A percentile compares a stretch with the other conserved stretches of the same genome.
Conservation (phyloP, 208 protist genomes). For the Borovskyia barvae region DNA sequence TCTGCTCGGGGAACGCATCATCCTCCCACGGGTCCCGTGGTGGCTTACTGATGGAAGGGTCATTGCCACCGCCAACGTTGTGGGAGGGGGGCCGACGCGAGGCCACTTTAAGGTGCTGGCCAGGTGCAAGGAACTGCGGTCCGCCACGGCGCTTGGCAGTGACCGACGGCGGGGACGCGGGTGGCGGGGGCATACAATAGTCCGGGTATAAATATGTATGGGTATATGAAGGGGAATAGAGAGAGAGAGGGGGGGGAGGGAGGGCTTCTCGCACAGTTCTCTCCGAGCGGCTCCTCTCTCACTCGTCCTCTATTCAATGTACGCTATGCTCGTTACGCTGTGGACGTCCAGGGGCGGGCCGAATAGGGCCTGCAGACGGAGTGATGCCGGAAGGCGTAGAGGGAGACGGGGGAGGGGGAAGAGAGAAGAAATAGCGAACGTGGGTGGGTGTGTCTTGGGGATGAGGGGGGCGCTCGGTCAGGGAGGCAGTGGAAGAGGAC, state of each 20-base stretch:
- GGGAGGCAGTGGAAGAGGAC: no score
- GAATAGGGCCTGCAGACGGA: no score
- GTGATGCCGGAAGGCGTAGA: no score
- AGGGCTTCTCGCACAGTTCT: not conserved
- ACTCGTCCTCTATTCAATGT: no score
- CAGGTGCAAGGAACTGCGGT: conserved; percentile 20
- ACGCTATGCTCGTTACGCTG: no score
- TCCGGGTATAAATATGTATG: not conserved
- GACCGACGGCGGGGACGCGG: conserved; percentile 4
- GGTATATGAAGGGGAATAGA: not conserved
- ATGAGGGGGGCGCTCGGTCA: no score
- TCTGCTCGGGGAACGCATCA: no score
- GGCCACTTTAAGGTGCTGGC: conserved; percentile 24
- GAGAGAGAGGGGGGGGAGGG: not conserved
- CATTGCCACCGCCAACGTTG: not conserved
- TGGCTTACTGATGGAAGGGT: not conserved
- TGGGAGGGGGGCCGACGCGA: conserved; percentile 7
- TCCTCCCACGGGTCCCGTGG: conserved; percentile 28
- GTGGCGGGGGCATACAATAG: conserved; percentile 9
- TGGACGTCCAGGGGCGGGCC: no score
- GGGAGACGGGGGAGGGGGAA: no score
- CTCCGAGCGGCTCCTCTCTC: no score
- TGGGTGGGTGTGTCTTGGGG: no score
- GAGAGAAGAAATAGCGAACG: no score
- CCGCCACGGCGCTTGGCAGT: conserved; percentile 7